phyloP scores from a whole-genome alignment of 441 rosid species.

The Francoa sonchifolia region DNA sequence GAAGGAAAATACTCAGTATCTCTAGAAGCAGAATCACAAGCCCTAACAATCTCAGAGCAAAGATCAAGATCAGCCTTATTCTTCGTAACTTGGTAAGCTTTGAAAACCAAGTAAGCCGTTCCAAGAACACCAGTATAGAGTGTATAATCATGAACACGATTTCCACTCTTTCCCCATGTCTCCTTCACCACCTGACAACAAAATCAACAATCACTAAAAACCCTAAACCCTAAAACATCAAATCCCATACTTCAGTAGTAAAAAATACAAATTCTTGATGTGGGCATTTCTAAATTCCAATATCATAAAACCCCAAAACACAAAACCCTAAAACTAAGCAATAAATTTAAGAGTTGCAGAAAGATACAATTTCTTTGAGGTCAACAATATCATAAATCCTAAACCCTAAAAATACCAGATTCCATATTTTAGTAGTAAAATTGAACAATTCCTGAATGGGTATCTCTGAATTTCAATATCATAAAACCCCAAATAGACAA shows the following conservation, averaged over 20 bases:
- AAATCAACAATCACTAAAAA: neutral
- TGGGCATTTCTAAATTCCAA: neutral
- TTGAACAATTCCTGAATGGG: no score
- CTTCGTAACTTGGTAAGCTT: conserved; percentile 40
- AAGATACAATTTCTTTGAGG: neutral
- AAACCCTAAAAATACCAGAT: no score
- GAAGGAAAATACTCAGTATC: conserved; percentile 29
- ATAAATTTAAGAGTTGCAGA: neutral
- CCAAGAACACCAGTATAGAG: conserved; percentile 53
- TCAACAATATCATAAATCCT: no score
- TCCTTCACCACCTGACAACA: conserved; percentile 35
- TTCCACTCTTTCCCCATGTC: conserved; percentile 39
- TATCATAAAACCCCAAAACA: neutral
- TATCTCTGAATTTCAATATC: no score
- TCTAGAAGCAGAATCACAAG: conserved; percentile 56
- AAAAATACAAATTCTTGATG: neutral
- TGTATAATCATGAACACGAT: conserved; percentile 36
- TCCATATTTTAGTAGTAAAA: no score
- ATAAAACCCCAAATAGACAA: neutral
- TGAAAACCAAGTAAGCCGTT: conserved; percentile 51
- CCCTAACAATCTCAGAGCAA: conserved; percentile 42
- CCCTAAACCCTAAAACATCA: neutral
- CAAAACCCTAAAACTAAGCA: neutral
- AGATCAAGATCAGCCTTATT: conserved; percentile 38
- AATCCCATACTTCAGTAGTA: neutral